Conservation (phyloP, 352 stramenopile species). For the Pythium angustatum region DNA sequence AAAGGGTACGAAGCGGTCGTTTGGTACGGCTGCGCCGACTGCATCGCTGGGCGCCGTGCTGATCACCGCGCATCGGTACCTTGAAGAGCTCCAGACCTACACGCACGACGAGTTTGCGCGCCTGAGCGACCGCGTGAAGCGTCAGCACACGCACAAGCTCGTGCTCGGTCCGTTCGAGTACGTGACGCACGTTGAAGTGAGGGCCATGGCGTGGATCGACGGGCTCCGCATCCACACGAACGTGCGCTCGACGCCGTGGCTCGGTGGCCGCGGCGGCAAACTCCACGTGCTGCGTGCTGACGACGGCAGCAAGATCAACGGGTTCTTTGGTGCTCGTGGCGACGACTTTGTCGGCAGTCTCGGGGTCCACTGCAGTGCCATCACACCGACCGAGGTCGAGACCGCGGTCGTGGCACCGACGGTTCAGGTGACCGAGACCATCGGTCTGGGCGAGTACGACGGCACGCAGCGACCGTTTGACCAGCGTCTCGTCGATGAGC, state of each 20-base stretch:
- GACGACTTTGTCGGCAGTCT: slow-evolving; percentile 52
- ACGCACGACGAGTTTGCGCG: slow-evolving; percentile 34
- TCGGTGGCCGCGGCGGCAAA: slow-evolving; percentile 51
- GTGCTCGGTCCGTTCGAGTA: slow-evolving; percentile 47
- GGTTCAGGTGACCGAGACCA: slow-evolving; percentile 28
- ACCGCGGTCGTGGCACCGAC: not conserved
- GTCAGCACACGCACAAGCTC: slow-evolving; percentile 42
- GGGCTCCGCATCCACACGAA: slow-evolving; percentile 71
- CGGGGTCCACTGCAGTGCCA: slow-evolving; percentile 38
- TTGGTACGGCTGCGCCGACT: slow-evolving; percentile 20
- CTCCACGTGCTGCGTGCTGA: slow-evolving; percentile 44
- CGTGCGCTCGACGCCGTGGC: slow-evolving; percentile 55
- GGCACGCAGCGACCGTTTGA: slow-evolving; percentile 41
- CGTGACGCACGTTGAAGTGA: slow-evolving; percentile 52
- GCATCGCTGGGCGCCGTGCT: slow-evolving; percentile 46
- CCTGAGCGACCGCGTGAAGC: slow-evolving; percentile 21
- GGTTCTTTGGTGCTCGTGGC: slow-evolving; percentile 56
- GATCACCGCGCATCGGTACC: slow-evolving; percentile 41
- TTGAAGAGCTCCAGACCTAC: slow-evolving; percentile 47
- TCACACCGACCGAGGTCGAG: slow-evolving; percentile 1
- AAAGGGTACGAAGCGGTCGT: slow-evolving; percentile 44
- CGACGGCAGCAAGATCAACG: slow-evolving; percentile 43
- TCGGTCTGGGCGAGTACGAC: slow-evolving; percentile 48
- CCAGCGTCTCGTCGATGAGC: slow-evolving; percentile 16
- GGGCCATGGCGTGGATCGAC: slow-evolving; percentile 65